Percentiles rank a stretch among this genome's conserved stretches.
Conservation (phyloP, 495 filamentous ascomycete genomes). For the Hypomontagnella submonticulosa region DNA sequence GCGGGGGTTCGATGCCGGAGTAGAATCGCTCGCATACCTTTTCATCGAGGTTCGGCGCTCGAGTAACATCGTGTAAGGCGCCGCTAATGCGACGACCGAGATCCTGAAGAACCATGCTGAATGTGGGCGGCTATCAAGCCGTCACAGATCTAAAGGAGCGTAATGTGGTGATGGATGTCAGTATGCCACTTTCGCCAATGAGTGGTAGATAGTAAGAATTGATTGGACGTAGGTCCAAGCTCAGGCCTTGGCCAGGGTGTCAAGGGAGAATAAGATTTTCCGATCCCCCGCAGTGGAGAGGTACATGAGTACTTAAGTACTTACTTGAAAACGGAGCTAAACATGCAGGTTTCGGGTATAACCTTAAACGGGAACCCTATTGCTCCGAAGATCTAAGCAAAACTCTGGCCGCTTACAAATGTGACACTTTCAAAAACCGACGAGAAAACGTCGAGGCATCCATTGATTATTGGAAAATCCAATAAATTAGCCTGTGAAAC, state of each 20-base stretch:
- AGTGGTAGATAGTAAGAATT: neutral
- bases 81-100: slow-evolving; percentile 97
- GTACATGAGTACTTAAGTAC: neutral
- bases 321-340: too few relatives aligned
- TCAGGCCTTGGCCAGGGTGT: slow-evolving; percentile 1
- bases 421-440: too few relatives aligned
- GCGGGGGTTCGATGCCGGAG: slow-evolving; percentile 4
- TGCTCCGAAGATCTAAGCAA: neutral
- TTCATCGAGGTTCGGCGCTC: slow-evolving; percentile 92
- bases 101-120: slow-evolving; percentile 96
- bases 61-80: slow-evolving; percentile 92
- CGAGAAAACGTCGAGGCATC: too few relatives aligned
- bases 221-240: neutral
- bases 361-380: neutral
- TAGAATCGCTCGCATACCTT: slow-evolving; percentile 68
- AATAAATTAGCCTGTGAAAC: neutral
- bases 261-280: slow-evolving; percentile 19
- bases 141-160: slow-evolving; percentile 7
- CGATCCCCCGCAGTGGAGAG: slow-evolving; percentile 16
- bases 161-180: neutral
- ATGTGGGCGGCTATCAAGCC: slow-evolving; percentile 27
- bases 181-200: neutral
- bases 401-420: too few relatives aligned
- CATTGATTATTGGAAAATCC: neutral
- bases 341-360: too few relatives aligned